A percentile compares a stretch with the other conserved stretches of the same genome.
Conservation (phyloP, 306 rosid genomes). For the Nissolia schottii region DNA sequence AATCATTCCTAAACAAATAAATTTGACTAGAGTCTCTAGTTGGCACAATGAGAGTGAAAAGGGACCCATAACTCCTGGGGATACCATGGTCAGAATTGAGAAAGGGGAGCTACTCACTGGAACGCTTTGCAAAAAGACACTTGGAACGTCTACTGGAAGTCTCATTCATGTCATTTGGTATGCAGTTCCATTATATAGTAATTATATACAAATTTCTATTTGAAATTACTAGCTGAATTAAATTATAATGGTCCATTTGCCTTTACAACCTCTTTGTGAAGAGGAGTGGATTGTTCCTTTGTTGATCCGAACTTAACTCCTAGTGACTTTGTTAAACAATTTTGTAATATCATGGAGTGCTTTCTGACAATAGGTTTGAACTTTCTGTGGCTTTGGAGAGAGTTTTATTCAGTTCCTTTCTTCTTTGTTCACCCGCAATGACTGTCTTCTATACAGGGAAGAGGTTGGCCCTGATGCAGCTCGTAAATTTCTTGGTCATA, state of each 20-base stretch:
- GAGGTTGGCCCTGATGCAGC: slow-evolving; percentile 99
- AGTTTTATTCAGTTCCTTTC: slow-evolving; percentile 3
- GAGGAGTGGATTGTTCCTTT: background rate
- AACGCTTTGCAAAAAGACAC: slow-evolving; percentile 91
- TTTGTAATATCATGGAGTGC: background rate
- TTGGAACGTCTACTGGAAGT: slow-evolving; percentile 94
- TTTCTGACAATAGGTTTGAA: background rate
- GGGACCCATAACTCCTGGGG: slow-evolving; percentile 85
- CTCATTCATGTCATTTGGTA: slow-evolving; percentile 98
- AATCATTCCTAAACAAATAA: slow-evolving; percentile 89
- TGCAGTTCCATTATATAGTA: slow-evolving; percentile 5
- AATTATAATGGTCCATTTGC: background rate
- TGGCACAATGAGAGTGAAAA: slow-evolving; percentile 89
- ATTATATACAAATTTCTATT: background rate
- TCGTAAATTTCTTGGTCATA: slow-evolving; percentile 94
- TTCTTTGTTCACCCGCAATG: background rate
- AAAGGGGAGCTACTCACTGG: slow-evolving; percentile 93
- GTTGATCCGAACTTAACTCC: background rate
- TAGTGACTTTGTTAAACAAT: background rate
- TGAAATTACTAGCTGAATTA: background rate
- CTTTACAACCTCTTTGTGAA: background rate
- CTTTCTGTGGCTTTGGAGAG: slow-evolving; percentile 3
- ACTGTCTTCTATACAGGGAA: slow-evolving; percentile 59
- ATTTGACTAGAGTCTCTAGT: slow-evolving; percentile 78
- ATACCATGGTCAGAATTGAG: slow-evolving; percentile 89